Evolutionary conservation across 495 filamentous ascomycete genomes (phyloP).

Genomic region (Pyrenula aspistea): DNA sequence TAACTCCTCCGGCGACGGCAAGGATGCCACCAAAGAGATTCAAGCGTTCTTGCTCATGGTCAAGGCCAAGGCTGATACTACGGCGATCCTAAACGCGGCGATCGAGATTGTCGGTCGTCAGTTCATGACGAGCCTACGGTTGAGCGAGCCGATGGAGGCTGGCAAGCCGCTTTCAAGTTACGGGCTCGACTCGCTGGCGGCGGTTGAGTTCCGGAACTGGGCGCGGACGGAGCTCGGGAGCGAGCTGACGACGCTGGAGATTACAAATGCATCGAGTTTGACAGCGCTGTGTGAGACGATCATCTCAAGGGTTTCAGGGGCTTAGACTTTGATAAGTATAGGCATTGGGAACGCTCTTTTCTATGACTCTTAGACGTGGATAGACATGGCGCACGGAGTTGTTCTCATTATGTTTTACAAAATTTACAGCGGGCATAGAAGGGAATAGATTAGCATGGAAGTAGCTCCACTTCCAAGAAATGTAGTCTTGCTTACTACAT

Average conservation of each 20-base stretch:
- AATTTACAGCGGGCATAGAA: too few relatives aligned
- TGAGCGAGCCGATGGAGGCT: constrained; percentile 12
- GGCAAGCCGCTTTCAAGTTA: constrained; percentile 10
- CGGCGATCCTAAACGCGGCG: neutral
- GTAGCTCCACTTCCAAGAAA: too few relatives aligned
- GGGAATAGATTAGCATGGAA: too few relatives aligned
- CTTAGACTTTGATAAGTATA: constrained; percentile 8
- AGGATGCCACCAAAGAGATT: neutral
- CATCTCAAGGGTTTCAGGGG: constrained; percentile 7
- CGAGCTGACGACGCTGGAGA: neutral
- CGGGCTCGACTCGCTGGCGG: constrained; percentile 17
- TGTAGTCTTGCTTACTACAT: too few relatives aligned
- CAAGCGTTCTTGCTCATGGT: neutral
- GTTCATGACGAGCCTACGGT: constrained; percentile 8
- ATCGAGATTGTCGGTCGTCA: constrained; percentile 4
- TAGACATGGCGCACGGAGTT: too few relatives aligned
- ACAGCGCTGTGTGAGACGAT: constrained; percentile 7
- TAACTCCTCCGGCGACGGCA: neutral
- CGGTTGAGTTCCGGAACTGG: constrained; percentile 20
- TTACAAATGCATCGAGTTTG: neutral
- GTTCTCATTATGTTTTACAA: too few relatives aligned
- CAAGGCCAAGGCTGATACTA: neutral
- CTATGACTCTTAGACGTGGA: too few relatives aligned
- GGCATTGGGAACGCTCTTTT: too few relatives aligned
- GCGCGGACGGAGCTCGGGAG: constrained; percentile 5